A percentile compares a stretch with the other conserved stretches of the same genome.
These are phyloP conservation scores for Nakazawaea peltata DNA, from an alignment of 805 yeast species.

Conservation along the genomic window DNA sequence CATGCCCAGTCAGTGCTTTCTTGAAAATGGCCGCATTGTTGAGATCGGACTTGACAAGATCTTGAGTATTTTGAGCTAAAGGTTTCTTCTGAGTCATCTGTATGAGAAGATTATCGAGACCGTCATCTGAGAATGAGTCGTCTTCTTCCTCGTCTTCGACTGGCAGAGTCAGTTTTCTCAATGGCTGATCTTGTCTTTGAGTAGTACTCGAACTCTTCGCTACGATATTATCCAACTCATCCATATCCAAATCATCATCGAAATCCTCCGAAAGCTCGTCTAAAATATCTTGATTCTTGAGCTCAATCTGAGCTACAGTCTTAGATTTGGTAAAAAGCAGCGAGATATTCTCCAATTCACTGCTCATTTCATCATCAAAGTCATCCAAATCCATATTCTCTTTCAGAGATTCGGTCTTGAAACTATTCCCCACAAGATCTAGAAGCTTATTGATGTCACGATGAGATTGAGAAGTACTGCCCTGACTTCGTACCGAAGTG, in stretches of 20 bases:
- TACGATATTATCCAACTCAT: constrained; percentile 17
- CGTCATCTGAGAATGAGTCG: constrained; percentile 8
- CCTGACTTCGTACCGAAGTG: too few relatives aligned
- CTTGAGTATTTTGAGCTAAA: not conserved
- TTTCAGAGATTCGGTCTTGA: not conserved
- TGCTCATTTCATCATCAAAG: constrained; percentile 4
- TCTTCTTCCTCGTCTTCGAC: too few relatives aligned
- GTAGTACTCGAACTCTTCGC: constrained; percentile 1
- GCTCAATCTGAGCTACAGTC: too few relatives aligned
- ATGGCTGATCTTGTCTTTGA: not conserved
- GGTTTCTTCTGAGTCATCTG: constrained; percentile 4
- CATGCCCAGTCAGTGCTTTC: constrained; percentile 4
- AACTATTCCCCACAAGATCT: constrained; percentile 10
- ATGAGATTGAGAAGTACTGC: not conserved
- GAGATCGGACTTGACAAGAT: constrained; percentile 4
- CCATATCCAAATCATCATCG: constrained; percentile 23
- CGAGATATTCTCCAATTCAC: constrained; percentile 8
- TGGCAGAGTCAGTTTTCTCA: too few relatives aligned
- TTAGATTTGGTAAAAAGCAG: not conserved
- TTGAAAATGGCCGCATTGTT: constrained; percentile 8
- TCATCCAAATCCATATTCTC: not conserved
- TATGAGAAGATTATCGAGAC: constrained; percentile 2
- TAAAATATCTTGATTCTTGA: too few relatives aligned
- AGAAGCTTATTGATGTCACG: constrained; percentile 9
- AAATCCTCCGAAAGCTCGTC: constrained; percentile 12